Base-by-base conservation (phyloP, 2,329 filamentous ascomycete species). In the Gyromitra esculenta region DNA sequence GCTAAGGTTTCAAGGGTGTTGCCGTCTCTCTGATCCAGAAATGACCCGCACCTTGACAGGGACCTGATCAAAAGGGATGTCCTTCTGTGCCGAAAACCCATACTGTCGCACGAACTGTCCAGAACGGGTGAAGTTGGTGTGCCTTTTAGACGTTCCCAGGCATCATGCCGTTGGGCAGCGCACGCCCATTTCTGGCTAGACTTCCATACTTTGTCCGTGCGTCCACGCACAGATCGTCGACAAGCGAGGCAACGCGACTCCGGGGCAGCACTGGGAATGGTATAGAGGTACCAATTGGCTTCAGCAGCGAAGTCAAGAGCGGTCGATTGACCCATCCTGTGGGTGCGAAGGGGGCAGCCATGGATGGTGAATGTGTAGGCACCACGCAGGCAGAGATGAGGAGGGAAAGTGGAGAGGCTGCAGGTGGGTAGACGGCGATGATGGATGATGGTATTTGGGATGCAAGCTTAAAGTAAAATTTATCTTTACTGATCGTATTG, bases 211-310 rank as follows among this genome's bases (percentile, higher is more conserved):
- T 70, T 70, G 65, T 70, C 72, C 65, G 72, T 75, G 72, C 72
- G 37, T 66, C 57, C 57, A 75, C 65, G 72, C 72, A 75, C 65
- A 54, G 72, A 75, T 75, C 65, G 57, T 70, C 66, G 57, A 75
- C 48, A 75, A 75, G 72, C 72, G 72, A 75, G 31, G 72, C 48
- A 63, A 25, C 41, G 37, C 41, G 59, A 48, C 45, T 62, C 57
- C 41, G 41, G 39, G 48, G 39, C 31, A 18, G 31, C 18, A 7
- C 9, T 45, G 54, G 39, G 25, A 57, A 25, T 31, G 52, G 52
- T 56, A 8, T n/a, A 64, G 45, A 64, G 45, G 37, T 25, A 11
- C 39, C 71, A 68, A 74, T 66, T 64, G 35, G 37, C 15, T 45
- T 21, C 31, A 21, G 7, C 43, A 25, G 39, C 43, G 54, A 50